phyloP scores from a whole-genome alignment of 140 eudicot genomes.

The Stevia rebaudiana region DNA sequence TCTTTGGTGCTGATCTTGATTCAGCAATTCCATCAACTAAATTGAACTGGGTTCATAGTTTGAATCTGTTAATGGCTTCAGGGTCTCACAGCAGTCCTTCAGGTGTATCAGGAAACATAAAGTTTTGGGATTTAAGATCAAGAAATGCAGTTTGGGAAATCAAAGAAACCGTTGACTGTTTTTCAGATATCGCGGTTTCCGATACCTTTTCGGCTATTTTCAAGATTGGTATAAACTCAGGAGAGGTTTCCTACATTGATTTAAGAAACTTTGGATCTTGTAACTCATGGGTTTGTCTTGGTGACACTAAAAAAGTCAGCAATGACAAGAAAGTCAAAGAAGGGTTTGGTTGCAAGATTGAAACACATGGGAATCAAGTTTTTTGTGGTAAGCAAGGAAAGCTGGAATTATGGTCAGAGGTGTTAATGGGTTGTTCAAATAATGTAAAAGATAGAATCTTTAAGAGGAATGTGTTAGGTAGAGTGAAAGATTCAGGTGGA shows the following conservation, averaged over 20 bases:
- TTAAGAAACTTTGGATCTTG: conserved; percentile 46
- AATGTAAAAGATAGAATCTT: conserved; percentile 46
- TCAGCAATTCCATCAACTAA: conserved; percentile 63
- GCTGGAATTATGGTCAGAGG: conserved; percentile 78
- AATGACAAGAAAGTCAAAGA: conserved; percentile 65
- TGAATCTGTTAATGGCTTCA: conserved; percentile 33
- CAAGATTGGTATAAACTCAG: conserved; percentile 41
- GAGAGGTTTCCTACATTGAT: conserved; percentile 61
- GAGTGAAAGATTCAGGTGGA: conserved; percentile 62
- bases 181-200: conserved; percentile 50
- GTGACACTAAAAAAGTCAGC: conserved; percentile 35
- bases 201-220: conserved; percentile 34
- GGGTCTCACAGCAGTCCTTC: conserved; percentile 47
- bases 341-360: conserved; percentile 63
- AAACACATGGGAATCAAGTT: conserved; percentile 60
- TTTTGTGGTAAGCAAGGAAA: conserved; percentile 67
- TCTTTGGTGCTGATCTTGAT: conserved; percentile 36
- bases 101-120: conserved; percentile 58
- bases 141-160: conserved; percentile 63
- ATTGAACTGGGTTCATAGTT: conserved; percentile 54
- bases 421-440: conserved; percentile 33
- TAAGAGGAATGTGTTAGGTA: conserved; percentile 61
- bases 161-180: conserved; percentile 58
- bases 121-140: conserved; percentile 65
- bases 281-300: conserved; percentile 52